A percentile compares a stretch with the other conserved stretches of the same genome.
phyloP scores from a whole-genome alignment of 495 filamentous ascomycete genomes.

The Amorphotheca resinae region DNA sequence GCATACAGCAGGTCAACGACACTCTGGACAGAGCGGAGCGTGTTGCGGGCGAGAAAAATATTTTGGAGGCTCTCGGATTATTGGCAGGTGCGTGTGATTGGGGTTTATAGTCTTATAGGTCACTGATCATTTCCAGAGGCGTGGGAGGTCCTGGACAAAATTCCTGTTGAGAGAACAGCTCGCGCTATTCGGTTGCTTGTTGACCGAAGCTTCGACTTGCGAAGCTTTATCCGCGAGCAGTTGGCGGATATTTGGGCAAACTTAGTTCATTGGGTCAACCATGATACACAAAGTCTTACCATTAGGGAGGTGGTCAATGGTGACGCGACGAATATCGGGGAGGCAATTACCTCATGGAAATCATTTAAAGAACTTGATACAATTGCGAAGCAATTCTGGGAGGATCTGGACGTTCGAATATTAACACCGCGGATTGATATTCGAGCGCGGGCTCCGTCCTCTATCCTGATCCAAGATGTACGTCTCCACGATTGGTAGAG shows the following conservation, averaged over 20 bases:
- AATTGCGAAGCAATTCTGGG: constrained; percentile 37
- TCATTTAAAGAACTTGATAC: constrained; percentile 40
- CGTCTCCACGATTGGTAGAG: background rate
- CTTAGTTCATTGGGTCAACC: constrained; percentile 42
- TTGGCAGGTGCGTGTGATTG: background rate
- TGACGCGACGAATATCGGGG: constrained; percentile 31
- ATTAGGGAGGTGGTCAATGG: constrained; percentile 35
- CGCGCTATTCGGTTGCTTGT: constrained; percentile 35
- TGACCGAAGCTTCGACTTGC: constrained; percentile 39
- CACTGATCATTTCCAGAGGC: constrained; percentile 24
- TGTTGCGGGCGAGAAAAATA: constrained; percentile 32
- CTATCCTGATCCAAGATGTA: constrained; percentile 25
- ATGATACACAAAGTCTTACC: constrained; percentile 29
- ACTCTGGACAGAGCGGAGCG: constrained; percentile 39
- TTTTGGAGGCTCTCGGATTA: constrained; percentile 35
- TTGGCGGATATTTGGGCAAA: constrained; percentile 39
- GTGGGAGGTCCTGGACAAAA: constrained; percentile 30
- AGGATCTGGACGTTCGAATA: constrained; percentile 35
- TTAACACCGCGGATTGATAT: constrained; percentile 34
- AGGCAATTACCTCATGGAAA: constrained; percentile 35
- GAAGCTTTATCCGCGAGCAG: constrained; percentile 43
- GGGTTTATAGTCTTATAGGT: too few relatives aligned
- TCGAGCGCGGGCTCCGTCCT: background rate
- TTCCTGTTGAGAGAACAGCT: constrained; percentile 33
- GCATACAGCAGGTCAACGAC: constrained; percentile 40